Percentiles rank a stretch among this genome's conserved stretches.
Evolutionary conservation across 2,329 filamentous ascomycete species (phyloP).

Genomic region (Elsinoe perseae): DNA sequence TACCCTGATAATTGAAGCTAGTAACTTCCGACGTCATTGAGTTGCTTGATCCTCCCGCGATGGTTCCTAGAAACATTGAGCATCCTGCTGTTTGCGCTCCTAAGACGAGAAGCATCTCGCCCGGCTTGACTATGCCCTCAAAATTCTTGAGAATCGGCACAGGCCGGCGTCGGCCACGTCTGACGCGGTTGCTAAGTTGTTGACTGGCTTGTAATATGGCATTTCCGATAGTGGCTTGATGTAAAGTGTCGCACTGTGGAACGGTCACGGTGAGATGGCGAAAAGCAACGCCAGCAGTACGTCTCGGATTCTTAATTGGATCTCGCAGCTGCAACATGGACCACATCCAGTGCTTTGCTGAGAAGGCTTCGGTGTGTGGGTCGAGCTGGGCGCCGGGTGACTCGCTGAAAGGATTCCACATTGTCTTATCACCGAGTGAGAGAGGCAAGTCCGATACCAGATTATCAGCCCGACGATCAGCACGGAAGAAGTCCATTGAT

Average conservation of each 20-base stretch:
- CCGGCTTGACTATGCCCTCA: not conserved
- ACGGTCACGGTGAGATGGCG: not conserved
- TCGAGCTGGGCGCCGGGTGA: not conserved
- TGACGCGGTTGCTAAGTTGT: not conserved
- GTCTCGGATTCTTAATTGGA: not conserved
- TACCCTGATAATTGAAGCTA: conserved; percentile 43
- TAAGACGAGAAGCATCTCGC: conserved; percentile 18
- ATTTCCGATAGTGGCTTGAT: not conserved
- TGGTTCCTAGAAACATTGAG: conserved; percentile 59
- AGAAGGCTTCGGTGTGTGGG: not conserved
- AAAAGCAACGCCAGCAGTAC: not conserved
- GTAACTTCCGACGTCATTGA: not conserved
- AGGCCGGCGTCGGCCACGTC: not conserved
- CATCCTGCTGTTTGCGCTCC: conserved; percentile 38
- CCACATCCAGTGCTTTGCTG: not conserved
- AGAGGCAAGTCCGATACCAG: not conserved
- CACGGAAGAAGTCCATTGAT: not conserved
- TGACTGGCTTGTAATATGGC: not conserved
- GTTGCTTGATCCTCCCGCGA: conserved; percentile 49
- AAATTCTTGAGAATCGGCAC: not conserved
- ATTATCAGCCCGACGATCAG: not conserved
- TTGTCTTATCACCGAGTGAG: not conserved
- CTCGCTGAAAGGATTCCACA: not conserved
- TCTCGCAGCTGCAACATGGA: not conserved
- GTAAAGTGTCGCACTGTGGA: not conserved